A percentile compares a stretch with the other conserved stretches of the same genome.
These are phyloP conservation scores for Jatropha podagrica DNA, from an alignment of 441 rosid genomes.

Conservation along the genomic window DNA sequence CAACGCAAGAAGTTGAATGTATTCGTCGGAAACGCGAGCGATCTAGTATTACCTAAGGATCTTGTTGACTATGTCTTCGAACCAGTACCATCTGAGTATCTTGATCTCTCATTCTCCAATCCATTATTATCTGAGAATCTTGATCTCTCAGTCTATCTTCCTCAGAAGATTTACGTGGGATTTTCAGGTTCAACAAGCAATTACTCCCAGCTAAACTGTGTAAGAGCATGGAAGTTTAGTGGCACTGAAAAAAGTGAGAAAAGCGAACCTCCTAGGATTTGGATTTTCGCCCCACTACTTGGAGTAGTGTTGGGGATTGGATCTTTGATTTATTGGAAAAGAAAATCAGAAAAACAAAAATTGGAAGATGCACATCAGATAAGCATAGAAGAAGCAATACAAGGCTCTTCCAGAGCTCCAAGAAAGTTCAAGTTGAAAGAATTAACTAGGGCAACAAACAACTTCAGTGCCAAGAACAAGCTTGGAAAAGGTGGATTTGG, in stretches of 20 bases:
- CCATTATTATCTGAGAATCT: neutral
- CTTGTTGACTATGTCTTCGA: neutral
- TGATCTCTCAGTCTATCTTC: conserved; percentile 53
- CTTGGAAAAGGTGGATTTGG: conserved; percentile 81
- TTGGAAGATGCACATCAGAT: conserved; percentile 30
- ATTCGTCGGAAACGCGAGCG: conserved; percentile 30
- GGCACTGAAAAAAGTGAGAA: conserved; percentile 30
- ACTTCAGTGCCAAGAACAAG: conserved; percentile 50
- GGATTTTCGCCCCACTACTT: conserved; percentile 30
- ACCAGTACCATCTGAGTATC: no score
- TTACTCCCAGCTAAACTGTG: conserved; percentile 50
- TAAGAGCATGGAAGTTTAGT: conserved; percentile 50
- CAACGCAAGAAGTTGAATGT: conserved; percentile 34
- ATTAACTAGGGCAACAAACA: conserved; percentile 54
- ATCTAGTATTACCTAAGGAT: conserved; percentile 36
- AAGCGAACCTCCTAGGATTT: conserved; percentile 28
- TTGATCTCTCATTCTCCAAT: no score
- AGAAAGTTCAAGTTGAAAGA: conserved; percentile 50
- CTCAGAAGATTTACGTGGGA: conserved; percentile 51
- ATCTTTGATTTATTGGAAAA: conserved; percentile 25
- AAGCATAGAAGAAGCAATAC: conserved; percentile 50
- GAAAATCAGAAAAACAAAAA: conserved; percentile 21
- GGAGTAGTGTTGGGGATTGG: conserved; percentile 14
- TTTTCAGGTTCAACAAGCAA: conserved; percentile 67
- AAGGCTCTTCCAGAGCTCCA: conserved; percentile 46